phyloP scores from a whole-genome alignment of 164 flowering plant genomes.

The Stephania yunnanensis region DNA sequence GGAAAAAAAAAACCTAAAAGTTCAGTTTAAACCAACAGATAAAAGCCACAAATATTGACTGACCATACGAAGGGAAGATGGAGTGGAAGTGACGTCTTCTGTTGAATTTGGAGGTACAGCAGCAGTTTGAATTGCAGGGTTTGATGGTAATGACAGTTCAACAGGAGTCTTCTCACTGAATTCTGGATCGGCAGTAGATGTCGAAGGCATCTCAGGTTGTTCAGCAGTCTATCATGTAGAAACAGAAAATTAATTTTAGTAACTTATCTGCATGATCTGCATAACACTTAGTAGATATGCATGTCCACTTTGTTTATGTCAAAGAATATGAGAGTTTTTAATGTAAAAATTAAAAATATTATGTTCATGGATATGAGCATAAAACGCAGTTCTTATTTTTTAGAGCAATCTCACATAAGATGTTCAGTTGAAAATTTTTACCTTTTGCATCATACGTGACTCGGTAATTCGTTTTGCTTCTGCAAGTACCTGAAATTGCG shows the following conservation, averaged over 20 bases:
- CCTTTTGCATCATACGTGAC: slow-evolving; percentile 60
- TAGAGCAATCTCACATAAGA: not conserved
- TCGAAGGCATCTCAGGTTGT: slow-evolving; percentile 43
- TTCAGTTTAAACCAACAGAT: not conserved
- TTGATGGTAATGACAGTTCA: slow-evolving; percentile 49
- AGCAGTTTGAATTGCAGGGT: slow-evolving; percentile 31
- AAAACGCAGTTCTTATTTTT: not conserved
- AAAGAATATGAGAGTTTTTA: not conserved
- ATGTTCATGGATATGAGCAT: not conserved
- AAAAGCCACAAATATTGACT: not conserved
- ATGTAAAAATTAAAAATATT: not conserved
- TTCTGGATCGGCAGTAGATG: slow-evolving; percentile 40
- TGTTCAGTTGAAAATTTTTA: slow-evolving; percentile 16
- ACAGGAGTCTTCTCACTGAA: slow-evolving; percentile 32
- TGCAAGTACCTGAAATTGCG: slow-evolving; percentile 62
- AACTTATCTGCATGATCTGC: not conserved
- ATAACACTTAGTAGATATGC: not conserved
- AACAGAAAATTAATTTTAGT: slow-evolving; percentile 1
- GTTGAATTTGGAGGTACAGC: slow-evolving; percentile 35
- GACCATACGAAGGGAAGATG: slow-evolving; percentile 85
- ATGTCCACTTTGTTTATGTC: not conserved
- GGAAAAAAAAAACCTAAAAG: not conserved
- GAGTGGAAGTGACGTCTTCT: slow-evolving; percentile 51
- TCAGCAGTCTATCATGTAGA: slow-evolving; percentile 50
- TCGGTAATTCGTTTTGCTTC: slow-evolving; percentile 91